These are phyloP conservation scores for Suhomyces taliae DNA, from an alignment of 1,139 yeast genomes.

Conservation along the genomic window DNA sequence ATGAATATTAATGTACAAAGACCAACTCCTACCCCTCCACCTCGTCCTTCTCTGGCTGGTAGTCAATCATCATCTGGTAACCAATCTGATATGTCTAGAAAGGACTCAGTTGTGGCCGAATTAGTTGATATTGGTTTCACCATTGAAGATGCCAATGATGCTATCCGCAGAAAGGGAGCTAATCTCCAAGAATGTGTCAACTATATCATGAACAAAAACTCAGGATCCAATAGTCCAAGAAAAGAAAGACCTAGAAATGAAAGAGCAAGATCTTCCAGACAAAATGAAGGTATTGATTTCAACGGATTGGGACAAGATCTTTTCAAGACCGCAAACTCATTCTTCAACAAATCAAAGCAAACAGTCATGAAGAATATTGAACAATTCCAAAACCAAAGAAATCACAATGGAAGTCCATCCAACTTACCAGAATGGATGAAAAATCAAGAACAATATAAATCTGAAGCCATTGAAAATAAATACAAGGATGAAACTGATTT, in stretches of 20 bases:
- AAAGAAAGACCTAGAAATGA: neutral
- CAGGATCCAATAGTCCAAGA: neutral
- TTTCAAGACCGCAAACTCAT: constrained; percentile 59
- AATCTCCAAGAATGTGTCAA: constrained; percentile 70
- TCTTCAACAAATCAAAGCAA: constrained; percentile 61
- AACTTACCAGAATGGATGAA: constrained; percentile 82
- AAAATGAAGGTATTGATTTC: constrained; percentile 21
- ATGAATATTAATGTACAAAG: neutral
- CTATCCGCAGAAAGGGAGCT: constrained; percentile 57
- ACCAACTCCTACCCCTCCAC: neutral
- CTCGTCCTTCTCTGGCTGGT: neutral
- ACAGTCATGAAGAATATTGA: constrained; percentile 67
- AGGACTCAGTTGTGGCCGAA: constrained; percentile 65
- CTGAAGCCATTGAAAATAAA: constrained; percentile 39
- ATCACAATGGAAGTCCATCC: constrained; percentile 6
- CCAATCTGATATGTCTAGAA: constrained; percentile 5
- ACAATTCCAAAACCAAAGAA: constrained; percentile 46
- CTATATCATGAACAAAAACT: constrained; percentile 51
- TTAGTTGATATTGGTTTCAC: constrained; percentile 80
- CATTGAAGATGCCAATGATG: constrained; percentile 58
- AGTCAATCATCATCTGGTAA: neutral
- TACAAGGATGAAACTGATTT: constrained; percentile 28
- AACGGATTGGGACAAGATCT: constrained; percentile 65
- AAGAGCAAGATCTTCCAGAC: neutral
- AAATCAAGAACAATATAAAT: constrained; percentile 51